These are phyloP conservation scores for Zymoseptoria tritici DNA, from an alignment of 2,329 filamentous ascomycete genomes.

Conservation along the genomic window DNA sequence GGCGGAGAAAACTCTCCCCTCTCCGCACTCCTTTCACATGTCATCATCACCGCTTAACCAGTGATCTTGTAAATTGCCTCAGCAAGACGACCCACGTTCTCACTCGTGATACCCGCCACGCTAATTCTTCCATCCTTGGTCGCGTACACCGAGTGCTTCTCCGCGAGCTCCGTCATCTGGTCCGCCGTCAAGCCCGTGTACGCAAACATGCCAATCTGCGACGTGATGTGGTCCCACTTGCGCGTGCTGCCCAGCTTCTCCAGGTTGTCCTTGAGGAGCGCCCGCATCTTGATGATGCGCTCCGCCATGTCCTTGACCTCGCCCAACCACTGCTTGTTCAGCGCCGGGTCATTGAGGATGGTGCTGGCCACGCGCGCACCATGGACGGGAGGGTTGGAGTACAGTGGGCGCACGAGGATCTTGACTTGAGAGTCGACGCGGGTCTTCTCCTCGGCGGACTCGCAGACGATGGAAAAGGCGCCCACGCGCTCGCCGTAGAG, in stretches of 20 bases:
- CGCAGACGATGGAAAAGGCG: conserved; percentile 87
- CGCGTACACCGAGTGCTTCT: conserved; percentile 96
- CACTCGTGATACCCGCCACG: conserved; percentile 73
- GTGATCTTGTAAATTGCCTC: conserved; percentile 81
- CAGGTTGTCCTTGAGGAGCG: conserved; percentile 87
- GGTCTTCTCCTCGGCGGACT: conserved; percentile 83
- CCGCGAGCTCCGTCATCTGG: conserved; percentile 85
- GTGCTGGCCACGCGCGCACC: conserved; percentile 87
- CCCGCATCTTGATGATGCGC: conserved; percentile 97
- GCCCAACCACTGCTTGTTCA: conserved; percentile 89
- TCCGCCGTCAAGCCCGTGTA: conserved; percentile 88
- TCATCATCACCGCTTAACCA: conserved; percentile 37
- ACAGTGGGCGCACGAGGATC: conserved; percentile 91
- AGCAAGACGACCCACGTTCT: conserved; percentile 71
- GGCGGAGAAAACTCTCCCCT: too few relatives aligned
- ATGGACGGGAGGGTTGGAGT: conserved; percentile 97
- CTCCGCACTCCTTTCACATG: too few relatives aligned
- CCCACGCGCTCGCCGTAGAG: conserved; percentile 98
- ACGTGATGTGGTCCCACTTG: conserved; percentile 98
- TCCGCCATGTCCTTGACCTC: conserved; percentile 99
- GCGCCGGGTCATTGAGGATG: conserved; percentile 76
- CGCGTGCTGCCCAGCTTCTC: conserved; percentile 92
- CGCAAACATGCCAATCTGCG: conserved; percentile 98
- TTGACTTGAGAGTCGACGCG: conserved; percentile 96
- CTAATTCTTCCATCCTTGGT: conserved; percentile 88